Conservation (phyloP, 2,329 filamentous ascomycete genomes). For the Arthrobotrys pseudoclavata region DNA sequence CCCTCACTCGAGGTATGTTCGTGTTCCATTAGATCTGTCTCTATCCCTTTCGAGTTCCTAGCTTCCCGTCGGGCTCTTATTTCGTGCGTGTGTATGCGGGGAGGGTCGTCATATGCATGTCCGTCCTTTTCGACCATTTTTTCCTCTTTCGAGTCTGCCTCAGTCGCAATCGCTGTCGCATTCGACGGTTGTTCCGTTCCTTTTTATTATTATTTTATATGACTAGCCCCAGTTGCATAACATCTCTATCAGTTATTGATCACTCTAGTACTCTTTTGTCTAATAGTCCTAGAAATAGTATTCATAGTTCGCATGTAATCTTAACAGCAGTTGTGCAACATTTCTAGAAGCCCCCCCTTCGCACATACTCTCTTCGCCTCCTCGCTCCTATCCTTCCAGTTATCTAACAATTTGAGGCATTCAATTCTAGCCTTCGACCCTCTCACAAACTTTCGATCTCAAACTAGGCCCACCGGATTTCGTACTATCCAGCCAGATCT, state of each 20-base stretch:
- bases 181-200: conserved; percentile 23
- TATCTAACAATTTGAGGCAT: conserved; percentile 20
- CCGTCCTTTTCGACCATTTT: background rate
- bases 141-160: background rate
- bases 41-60: conserved; percentile 54
- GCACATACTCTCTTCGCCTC: conserved; percentile 16
- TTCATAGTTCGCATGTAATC: conserved; percentile 22
- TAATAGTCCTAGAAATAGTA: background rate
- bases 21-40: conserved; percentile 56
- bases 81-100: conserved; percentile 25
- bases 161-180: conserved; percentile 26
- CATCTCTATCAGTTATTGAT: conserved; percentile 1
- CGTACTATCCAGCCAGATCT: conserved; percentile 37
- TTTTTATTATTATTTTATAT: conserved; percentile 13
- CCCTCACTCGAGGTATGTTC: conserved; percentile 56
- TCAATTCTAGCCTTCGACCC: conserved; percentile 17
- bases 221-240: background rate
- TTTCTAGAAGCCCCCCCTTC: conserved; percentile 39
- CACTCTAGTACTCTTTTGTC: background rate
- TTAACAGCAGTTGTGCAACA: conserved; percentile 42
- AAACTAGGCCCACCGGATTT: conserved; percentile 45
- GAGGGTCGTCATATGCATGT: conserved; percentile 10
- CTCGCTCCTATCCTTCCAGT: conserved; percentile 19
- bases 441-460: conserved; percentile 55
- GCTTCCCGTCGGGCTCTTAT: conserved; percentile 38